Evolutionary conservation across 768 basidiomycete species (phyloP).

Genomic region (Cystofilobasidium bisporidii): DNA sequence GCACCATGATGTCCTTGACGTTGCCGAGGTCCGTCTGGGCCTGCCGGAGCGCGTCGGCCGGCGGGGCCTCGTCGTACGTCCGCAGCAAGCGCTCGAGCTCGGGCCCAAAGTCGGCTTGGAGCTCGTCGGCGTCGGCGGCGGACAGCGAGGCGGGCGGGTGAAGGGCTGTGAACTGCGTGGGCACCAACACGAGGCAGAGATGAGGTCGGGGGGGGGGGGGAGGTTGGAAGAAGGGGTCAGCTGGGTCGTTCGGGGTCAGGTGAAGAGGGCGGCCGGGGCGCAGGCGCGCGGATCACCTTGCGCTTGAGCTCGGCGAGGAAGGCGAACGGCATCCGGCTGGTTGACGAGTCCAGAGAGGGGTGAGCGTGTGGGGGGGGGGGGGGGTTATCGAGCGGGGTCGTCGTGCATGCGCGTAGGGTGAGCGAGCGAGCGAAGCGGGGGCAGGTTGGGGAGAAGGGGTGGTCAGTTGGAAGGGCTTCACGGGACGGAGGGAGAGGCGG

Average conservation of each 20-base stretch:
- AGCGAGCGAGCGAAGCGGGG: too few species aligned
- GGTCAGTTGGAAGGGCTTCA: too few species aligned
- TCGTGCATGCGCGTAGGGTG: too few species aligned
- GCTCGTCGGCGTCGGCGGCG: slow-evolving; percentile 38
- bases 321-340: slow-evolving; percentile 81
- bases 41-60: slow-evolving; percentile 73
- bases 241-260: not conserved
- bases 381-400: too few species aligned
- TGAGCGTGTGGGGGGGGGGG: not conserved
- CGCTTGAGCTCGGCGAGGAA: slow-evolving; percentile 76
- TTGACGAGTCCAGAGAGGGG: too few species aligned
- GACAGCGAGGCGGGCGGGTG: slow-evolving; percentile 37
- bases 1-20: slow-evolving; percentile 78
- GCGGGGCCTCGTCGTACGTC: slow-evolving; percentile 80
- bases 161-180: too few species aligned
- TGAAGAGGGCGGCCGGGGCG: not conserved
- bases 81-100: slow-evolving; percentile 57
- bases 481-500: too few species aligned
- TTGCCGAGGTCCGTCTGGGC: slow-evolving; percentile 64
- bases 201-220: slow-evolving; percentile 40
- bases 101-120: slow-evolving; percentile 39
- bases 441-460: too few species aligned
- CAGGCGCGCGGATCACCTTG: slow-evolving; percentile 44
- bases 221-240: not conserved
- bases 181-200: not conserved